phyloP scores from a whole-genome alignment of 768 basidiomycete species.

The Suillus paluster region DNA sequence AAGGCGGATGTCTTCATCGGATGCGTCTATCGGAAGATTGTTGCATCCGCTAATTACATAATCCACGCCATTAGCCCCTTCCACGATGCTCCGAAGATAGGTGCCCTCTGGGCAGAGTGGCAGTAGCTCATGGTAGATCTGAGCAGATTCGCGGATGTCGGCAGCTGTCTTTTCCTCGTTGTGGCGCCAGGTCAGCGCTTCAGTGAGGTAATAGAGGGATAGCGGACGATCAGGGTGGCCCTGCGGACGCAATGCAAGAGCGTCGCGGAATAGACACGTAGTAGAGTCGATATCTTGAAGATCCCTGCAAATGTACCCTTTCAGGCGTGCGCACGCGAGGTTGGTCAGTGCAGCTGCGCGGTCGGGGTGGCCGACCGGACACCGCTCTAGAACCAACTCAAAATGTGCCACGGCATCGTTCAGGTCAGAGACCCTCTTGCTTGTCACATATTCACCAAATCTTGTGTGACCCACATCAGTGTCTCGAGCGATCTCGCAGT shows the following conservation, averaged over 20 bases:
- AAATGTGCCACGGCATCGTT: neutral
- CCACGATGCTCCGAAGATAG: neutral
- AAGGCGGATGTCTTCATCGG: neutral
- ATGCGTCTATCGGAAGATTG: neutral
- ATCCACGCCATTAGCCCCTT: neutral
- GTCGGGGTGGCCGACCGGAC: conserved; percentile 12
- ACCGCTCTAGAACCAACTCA: conserved; percentile 6
- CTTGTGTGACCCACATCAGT: neutral
- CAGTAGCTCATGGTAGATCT: neutral
- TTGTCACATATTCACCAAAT: neutral
- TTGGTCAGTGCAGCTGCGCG: conserved; percentile 10
- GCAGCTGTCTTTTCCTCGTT: too few species aligned
- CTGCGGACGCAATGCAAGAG: neutral
- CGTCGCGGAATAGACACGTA: neutral
- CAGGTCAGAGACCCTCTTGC: neutral
- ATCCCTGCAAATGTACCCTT: neutral
- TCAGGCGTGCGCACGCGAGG: conserved; percentile 14
- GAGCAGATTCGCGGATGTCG: neutral
- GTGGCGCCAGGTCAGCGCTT: neutral
- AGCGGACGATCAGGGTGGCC: neutral
- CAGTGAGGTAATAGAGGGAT: neutral
- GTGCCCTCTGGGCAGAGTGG: neutral
- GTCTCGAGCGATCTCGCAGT: neutral
- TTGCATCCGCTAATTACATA: neutral
- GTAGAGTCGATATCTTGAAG: neutral